These are phyloP conservation scores for Aureobasidium melanogenum DNA, from an alignment of 2,329 filamentous ascomycete species.

Conservation along the genomic window DNA sequence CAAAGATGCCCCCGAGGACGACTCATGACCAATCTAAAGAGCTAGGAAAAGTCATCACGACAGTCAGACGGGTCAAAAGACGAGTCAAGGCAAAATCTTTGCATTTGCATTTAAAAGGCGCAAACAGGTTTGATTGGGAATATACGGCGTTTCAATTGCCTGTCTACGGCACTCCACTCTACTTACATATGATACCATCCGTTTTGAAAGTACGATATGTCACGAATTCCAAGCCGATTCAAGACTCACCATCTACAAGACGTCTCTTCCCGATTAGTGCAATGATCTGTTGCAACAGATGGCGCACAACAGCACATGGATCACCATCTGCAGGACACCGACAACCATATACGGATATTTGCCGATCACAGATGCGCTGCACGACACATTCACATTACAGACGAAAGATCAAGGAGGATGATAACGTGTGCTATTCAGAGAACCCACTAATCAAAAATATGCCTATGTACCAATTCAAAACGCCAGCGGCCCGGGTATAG, in stretches of 20 bases:
- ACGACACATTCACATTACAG: neutral
- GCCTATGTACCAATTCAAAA: neutral
- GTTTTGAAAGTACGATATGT: neutral
- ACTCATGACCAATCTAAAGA: slow-evolving; percentile 16
- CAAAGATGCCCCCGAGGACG: slow-evolving; percentile 24
- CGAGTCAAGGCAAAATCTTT: neutral
- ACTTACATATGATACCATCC: neutral
- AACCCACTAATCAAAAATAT: neutral
- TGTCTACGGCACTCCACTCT: neutral
- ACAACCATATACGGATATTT: neutral
- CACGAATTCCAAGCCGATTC: neutral
- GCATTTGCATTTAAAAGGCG: slow-evolving; percentile 1
- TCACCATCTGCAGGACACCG: neutral
- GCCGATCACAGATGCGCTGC: neutral
- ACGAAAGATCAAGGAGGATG: neutral
- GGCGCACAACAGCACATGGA: neutral
- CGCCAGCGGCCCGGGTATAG: slow-evolving; percentile 1
- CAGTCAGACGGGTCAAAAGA: neutral
- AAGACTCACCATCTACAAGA: neutral
- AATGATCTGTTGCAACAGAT: neutral
- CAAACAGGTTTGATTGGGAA: neutral
- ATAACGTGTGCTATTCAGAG: neutral
- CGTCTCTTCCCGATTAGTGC: neutral
- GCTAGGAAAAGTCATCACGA: neutral
- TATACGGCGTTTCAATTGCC: neutral